Evolutionary conservation across 2,329 filamentous ascomycete species (phyloP).

Genomic region (Teratosphaeria zuluensis): DNA sequence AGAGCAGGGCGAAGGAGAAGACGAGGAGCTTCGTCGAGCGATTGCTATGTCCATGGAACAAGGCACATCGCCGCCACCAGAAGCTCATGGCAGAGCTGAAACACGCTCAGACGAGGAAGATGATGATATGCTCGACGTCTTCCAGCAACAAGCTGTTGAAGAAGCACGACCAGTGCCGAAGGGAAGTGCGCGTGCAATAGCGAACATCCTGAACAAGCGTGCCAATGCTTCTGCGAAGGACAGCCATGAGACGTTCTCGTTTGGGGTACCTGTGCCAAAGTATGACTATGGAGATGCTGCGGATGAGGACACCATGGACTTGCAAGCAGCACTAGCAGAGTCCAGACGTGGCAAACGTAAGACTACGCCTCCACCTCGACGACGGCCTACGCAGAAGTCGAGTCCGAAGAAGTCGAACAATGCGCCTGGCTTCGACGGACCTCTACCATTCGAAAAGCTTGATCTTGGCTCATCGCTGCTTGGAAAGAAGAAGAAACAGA

Average conservation of each 20-base stretch:
- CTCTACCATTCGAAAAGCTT: constrained; percentile 77
- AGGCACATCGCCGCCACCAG: constrained; percentile 42
- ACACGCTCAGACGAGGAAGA: constrained; percentile 17
- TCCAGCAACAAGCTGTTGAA: constrained; percentile 35
- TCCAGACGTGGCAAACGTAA: constrained; percentile 43
- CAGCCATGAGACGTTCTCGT: constrained; percentile 29
- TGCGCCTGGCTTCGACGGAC: constrained; percentile 57
- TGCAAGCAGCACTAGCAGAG: constrained; percentile 65
- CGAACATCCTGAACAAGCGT: constrained; percentile 64
- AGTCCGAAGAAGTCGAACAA: constrained; percentile 38
- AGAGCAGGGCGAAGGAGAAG: constrained; percentile 44
- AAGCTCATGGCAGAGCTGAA: constrained; percentile 41
- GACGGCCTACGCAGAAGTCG: constrained; percentile 14
- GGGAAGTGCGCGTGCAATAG: constrained; percentile 50
- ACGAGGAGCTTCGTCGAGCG: constrained; percentile 68
- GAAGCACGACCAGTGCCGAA: constrained; percentile 35
- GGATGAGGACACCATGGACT: constrained; percentile 68
- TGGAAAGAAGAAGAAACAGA: constrained; percentile 44
- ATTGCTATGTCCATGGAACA: constrained; percentile 73
- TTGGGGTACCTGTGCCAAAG: constrained; percentile 22
- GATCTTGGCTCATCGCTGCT: constrained; percentile 56
- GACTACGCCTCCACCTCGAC: constrained; percentile 7
- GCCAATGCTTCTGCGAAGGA: constrained; percentile 50
- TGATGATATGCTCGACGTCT: constrained; percentile 32
- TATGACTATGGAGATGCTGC: constrained; percentile 36